Evolutionary conservation across 495 filamentous ascomycete genomes (phyloP), one percentile per base, ranked within the genome.

Genomic region (Neurospora africana): DNA sequence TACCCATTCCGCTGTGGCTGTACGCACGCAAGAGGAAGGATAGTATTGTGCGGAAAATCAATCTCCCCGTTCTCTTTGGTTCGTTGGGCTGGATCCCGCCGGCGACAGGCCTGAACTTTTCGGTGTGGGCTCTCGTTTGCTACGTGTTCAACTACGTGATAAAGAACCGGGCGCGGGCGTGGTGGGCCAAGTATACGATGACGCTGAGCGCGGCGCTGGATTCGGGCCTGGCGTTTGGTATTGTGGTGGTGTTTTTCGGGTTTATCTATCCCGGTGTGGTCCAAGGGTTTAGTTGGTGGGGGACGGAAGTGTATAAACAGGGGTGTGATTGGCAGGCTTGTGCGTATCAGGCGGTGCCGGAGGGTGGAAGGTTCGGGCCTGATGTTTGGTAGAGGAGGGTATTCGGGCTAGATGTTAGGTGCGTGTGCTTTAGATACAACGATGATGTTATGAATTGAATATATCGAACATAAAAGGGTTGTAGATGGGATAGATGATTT

Each of bases 171-270:
- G 88, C 86, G 17, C 80, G 77, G 2, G 88, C 84, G 6, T 96
- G 93, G 93, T 95, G 91, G 92, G 88, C 87, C 2, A 95, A 96
- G 79, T 97, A 97, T 79, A 94, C 91, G 21, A 94, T 94, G 91
- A 94, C 91, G 1, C 82, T 96, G 37, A 90, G 87, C 41, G 93
- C 93, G 1, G 93, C 91, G 13, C 83, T 97, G 43, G 93, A 96
- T 70, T 93, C 92, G 3, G 91, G 91, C 1, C 77, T 95, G 19
- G 93, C 93, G 4, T 90, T 93, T 75, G 90, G 89, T 0, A 87
- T 94, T 3, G 88, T 95, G 7, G 85, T 95, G 1, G 88, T 95
- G 8, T 95, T 97, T 79, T 95, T 97, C 77, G 90, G 87, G 0
- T 87, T 95, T 65, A 86, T 91, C 21, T 95, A 92, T 78, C 89